Evolutionary conservation across 129 eudicot species (phyloP).

Genomic region (Calendula officinalis): DNA sequence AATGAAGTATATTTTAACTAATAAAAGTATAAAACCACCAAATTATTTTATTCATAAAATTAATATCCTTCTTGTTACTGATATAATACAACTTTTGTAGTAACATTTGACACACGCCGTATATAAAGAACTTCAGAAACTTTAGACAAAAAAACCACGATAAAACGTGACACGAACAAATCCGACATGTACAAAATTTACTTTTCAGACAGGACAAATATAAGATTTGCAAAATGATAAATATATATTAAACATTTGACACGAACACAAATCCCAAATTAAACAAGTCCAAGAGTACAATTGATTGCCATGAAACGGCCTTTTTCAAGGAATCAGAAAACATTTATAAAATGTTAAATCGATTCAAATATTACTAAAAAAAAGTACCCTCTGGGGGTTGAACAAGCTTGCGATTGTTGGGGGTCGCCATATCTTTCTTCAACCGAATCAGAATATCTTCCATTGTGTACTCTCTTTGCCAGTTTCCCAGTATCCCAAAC

Average conservation of each 20-base stretch:
- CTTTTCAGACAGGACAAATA: neutral
- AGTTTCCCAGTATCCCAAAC: constrained; percentile 58
- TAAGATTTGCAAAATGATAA: constrained; percentile 3
- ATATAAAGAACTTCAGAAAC: no score
- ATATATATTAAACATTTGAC: constrained; percentile 32
- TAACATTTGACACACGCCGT: no score
- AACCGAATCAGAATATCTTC: constrained; percentile 52
- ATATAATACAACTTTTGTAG: no score
- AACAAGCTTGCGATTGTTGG: constrained; percentile 68
- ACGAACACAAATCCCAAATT: constrained; percentile 31
- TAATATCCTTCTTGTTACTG: no score
- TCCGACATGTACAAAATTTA: no score
- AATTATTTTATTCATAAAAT: no score
- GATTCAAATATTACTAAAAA: constrained; percentile 41
- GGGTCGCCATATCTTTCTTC: constrained; percentile 67
- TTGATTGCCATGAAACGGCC: constrained; percentile 27
- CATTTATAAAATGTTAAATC: constrained; percentile 19
- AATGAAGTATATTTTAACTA: no score
- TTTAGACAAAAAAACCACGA: no score
- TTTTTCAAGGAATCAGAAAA: constrained; percentile 15
- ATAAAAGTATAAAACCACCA: no score
- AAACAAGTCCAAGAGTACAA: constrained; percentile 36
- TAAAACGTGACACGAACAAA: no score
- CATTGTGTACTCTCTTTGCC: constrained; percentile 34
- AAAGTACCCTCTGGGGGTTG: constrained; percentile 72